Evolutionary conservation across 805 yeast genomes (phyloP).

Genomic region (Kodamaea sagamina): DNA sequence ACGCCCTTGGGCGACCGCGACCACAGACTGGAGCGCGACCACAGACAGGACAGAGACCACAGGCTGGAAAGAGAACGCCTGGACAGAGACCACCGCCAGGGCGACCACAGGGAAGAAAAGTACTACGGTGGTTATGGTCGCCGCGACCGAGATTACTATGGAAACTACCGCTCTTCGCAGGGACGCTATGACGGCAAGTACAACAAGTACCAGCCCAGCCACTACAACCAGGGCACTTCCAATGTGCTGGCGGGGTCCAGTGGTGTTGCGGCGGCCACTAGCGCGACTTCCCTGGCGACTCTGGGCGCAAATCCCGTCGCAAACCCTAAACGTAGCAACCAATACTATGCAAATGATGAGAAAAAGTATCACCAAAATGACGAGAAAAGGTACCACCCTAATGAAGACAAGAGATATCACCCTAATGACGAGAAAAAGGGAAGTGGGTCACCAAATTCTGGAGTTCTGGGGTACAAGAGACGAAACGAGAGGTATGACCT

Average conservation of each 20-base stretch:
- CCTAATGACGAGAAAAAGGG: constrained; percentile 1
- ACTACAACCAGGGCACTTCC: constrained; percentile 3
- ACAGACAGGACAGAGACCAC: not conserved
- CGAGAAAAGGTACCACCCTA: constrained; percentile 3
- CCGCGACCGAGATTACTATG: constrained; percentile 20
- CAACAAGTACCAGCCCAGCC: constrained; percentile 15
- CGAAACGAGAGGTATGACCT: constrained; percentile 25
- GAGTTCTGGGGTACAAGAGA: constrained; percentile 15
- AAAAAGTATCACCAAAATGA: too few species aligned
- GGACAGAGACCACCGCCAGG: not conserved
- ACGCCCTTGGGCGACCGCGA: constrained; percentile 5
- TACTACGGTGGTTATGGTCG: constrained; percentile 9
- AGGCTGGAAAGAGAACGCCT: not conserved
- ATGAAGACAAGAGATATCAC: not conserved
- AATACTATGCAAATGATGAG: constrained; percentile 5
- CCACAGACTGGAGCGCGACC: constrained; percentile 3
- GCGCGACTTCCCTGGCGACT: too few species aligned
- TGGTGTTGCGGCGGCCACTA: too few species aligned
- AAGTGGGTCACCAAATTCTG: constrained; percentile 1
- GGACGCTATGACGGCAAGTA: constrained; percentile 17
- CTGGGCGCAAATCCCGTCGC: not conserved
- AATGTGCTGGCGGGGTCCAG: constrained; percentile 1
- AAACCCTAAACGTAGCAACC: not conserved
- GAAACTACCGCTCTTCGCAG: constrained; percentile 15
- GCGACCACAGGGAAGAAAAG: constrained; percentile 2